phyloP scores from a whole-genome alignment of 352 stramenopile genomes.

The Pythium pectinolyticum region DNA sequence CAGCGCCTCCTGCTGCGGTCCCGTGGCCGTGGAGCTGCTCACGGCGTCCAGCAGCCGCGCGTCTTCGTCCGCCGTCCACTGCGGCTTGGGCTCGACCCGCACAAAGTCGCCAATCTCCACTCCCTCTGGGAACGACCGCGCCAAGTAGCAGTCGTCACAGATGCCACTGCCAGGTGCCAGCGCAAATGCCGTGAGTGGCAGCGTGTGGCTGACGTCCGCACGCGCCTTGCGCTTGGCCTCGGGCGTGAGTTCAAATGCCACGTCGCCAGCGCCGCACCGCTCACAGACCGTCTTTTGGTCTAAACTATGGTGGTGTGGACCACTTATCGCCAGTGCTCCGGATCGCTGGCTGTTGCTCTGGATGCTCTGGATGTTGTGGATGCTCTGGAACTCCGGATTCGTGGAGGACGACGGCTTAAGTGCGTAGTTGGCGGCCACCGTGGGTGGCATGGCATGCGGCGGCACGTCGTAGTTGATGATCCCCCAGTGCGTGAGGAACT shows the following conservation, averaged over 20 bases:
- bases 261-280: conserved; percentile 36
- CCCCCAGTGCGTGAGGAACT: conserved; percentile 85
- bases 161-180: conserved; percentile 58
- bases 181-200: conserved; percentile 47
- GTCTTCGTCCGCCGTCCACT: conserved; percentile 57
- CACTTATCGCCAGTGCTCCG: too few relatives aligned
- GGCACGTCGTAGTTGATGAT: conserved; percentile 87
- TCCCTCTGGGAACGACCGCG: conserved; percentile 59
- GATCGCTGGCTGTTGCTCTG: too few relatives aligned
- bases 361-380: not conserved
- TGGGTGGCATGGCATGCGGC: conserved; percentile 60
- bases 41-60: conserved; percentile 53
- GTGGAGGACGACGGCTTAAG: conserved; percentile 25
- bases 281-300: conserved; percentile 48
- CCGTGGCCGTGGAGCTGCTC: conserved; percentile 28
- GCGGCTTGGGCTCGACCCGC: conserved; percentile 26
- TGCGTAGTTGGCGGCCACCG: conserved; percentile 61
- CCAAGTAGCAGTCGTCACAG: conserved; percentile 68
- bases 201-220: conserved; percentile 34
- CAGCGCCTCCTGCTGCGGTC: conserved; percentile 39
- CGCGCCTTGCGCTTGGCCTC: conserved; percentile 67
- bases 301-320: too few relatives aligned
- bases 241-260: conserved; percentile 56
- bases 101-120: conserved; percentile 68
- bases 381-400: not conserved